Base-by-base conservation (phyloP, 2,329 filamentous ascomycete genomes). In the Colletotrichum salicis region DNA sequence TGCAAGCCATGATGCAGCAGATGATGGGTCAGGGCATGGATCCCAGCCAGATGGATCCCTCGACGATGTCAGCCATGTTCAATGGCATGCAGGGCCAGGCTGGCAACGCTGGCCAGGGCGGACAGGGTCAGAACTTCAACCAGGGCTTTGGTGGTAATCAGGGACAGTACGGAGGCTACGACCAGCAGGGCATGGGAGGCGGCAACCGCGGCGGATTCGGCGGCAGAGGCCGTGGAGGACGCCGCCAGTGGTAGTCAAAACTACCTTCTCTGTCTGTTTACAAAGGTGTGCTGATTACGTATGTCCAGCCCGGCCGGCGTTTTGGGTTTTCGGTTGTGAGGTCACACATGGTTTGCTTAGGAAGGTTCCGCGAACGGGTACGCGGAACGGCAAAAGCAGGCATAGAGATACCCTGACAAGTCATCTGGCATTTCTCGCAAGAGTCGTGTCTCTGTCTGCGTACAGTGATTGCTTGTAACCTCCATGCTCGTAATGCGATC, bases 1-100 rank as follows among this genome's bases (percentile, higher is more conserved):
- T 92, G 88, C 90, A 92, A 78, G 84, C 85, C 57, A 90, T 92
- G 88, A 90, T 92, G 88, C 90, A 92, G 79, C 89, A 92, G 79
- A 91, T 92, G 89, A 91, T 92, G 87, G 85, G 87, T 0, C 84
- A 85, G 1, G 90, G 90, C 27, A 89, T 92, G 83, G 90, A 92
- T 74, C 89, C 89, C 52, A 89, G 85, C 72, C 90, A 92, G 80
- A 91, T 92, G 89, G 90, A 92, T 73, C 87, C 89, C 48, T 83
- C 82, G 37, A 80, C 87, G 70, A 87, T 90, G 83, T 84, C 84
- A 15, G 84, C 86, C 77, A 91, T 92, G 88, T 91, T 90, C 76
- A 83, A 85, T 0, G 85, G 86, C 37, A 89, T 89, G 86, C 87
- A 89, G 76, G 84, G 83, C 62, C 78, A 79, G 11, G 85, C 82